Percentiles rank a stretch among this genome's conserved stretches.
Evolutionary conservation across 2,329 filamentous ascomycete species (phyloP).

Genomic region (Trematosphaeria pertusa): DNA sequence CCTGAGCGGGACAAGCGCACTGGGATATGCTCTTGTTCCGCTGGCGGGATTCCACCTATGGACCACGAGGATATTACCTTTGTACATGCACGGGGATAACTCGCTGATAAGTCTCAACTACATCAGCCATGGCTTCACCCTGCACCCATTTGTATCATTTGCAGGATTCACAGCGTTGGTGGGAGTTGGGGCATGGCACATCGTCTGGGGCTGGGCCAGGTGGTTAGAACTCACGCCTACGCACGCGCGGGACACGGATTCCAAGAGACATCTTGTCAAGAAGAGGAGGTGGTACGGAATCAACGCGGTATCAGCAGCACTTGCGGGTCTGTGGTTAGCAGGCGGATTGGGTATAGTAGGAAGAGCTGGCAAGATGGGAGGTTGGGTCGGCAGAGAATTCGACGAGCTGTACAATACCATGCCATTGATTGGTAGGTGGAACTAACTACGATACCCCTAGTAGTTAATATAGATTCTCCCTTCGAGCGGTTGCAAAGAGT

Average conservation of each 20-base stretch:
- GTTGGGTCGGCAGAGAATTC: constrained; percentile 83
- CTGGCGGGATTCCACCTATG: constrained; percentile 75
- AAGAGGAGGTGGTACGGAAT: constrained; percentile 74
- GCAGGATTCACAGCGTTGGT: constrained; percentile 74
- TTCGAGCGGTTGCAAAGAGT: constrained; percentile 42
- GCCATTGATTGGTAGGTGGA: constrained; percentile 63
- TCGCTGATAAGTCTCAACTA: constrained; percentile 86
- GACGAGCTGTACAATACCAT: constrained; percentile 73
- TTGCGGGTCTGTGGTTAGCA: constrained; percentile 77
- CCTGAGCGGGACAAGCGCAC: constrained; percentile 71
- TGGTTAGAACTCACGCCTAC: constrained; percentile 74
- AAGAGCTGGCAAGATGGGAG: constrained; percentile 70
- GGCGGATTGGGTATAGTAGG: constrained; percentile 82
- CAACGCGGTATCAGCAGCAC: constrained; percentile 66
- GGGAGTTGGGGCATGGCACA: constrained; percentile 73
- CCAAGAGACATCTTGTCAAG: constrained; percentile 59
- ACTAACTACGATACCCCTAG: constrained; percentile 43
- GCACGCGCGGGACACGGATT: constrained; percentile 57
- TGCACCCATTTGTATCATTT: constrained; percentile 71
- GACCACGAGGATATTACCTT: constrained; percentile 77
- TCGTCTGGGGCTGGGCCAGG: constrained; percentile 83
- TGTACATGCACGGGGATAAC: constrained; percentile 80
- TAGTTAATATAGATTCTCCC: constrained; percentile 47
- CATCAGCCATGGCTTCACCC: constrained; percentile 83
- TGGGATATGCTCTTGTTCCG: constrained; percentile 74